Base-by-base conservation (phyloP, 2,329 filamentous ascomycete genomes). In the Aureobasidium pullulans region DNA sequence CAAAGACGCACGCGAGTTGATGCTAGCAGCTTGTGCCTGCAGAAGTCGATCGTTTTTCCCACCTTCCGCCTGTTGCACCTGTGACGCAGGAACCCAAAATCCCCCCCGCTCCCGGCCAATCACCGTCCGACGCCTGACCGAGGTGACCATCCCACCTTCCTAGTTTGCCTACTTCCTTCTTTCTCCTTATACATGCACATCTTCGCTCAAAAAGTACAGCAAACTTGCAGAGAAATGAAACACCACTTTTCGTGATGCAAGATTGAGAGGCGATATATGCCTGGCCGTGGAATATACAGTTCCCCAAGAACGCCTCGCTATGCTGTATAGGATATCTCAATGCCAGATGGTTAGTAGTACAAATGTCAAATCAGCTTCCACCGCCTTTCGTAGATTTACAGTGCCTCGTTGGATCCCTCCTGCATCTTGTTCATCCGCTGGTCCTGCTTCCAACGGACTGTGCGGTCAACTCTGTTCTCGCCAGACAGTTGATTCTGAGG, bases 401-500 rank as follows among this genome's bases (percentile, higher is more conserved):
- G 34, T 42, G 28, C 10, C 31, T 37, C 52, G 4, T 42, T 46
- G n/a, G 56, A 59, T 29, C 61, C 59, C n/a, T 50, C 49, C 37
- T 56, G 49, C 56, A 59, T 49, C 59, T 60, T 61, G 29, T 29
- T 36, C 56, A 43, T 63, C 28, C 46, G 42, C 53, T 67, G 63
- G 28, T 64, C 64, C 32, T 66, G 61, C 56, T 63, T 66, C 66
- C 64, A 69, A 28, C 62, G 44, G 44, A 61, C 63, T 48, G 66
- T 57, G 6, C 66, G 61, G 48, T 72, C 69, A 11, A 67, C 65
- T 53, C 61, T 60, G 29, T 40, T 56, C 58, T 64, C 63, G 19
- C 57, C 59, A 32, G 48, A 53, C 28, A 62, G 29, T 23, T 46
- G 50, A 10, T 37, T 40, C 56, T 58, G 58, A 28, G 54, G 59